Evolutionary conservation across 306 rosid genomes (phyloP), one percentile per base, ranked within the genome.

Genomic region (Prunus kanzakura): DNA sequence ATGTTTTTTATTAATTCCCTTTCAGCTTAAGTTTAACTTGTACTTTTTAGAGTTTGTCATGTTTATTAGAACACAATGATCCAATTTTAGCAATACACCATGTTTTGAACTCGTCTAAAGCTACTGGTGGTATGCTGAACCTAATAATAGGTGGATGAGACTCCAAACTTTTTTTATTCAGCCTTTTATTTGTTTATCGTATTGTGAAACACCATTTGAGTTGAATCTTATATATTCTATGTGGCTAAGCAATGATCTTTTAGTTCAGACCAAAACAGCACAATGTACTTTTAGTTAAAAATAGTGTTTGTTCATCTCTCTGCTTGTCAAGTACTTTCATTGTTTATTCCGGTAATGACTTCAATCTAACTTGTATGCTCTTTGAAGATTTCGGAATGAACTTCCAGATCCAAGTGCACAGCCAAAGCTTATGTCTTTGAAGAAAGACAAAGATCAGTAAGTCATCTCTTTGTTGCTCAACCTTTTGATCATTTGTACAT

Each of bases 321-420:
- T 27, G 60, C 27, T 41, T 75, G 63, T 2, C 54, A 25, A 51
- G 20, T 77, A 46, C 32, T 72, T 30, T 64, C 43, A 30, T 20
- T 77, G 11, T 64, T 72, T 66, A 57, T 71, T 78, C 80, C 64
- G 15, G 4, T 63, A 51, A 84, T 87, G 83, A 86, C 69, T 73
- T 46, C 15, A 18, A 61, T 81, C 49, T 52, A 61, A 64, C 67
- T 71, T 82, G 29, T 77, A 4, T 75, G 82, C 82, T 78, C 51
- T 64, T 79, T 75, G 32, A 77, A 95, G 99, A 71, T 95, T 95
- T 80, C 96, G 99, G 66, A 95, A 92, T 82, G 99, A 95, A 78
- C 99, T 95, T 78, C 99, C 98, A 20, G 99, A 95, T 85, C 94
- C 93, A 51, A 88, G 97, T 86, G 99, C 99, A 69, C 99, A 95